These are phyloP conservation scores for Dimargaris xerosporica DNA, from an alignment of 192 early-diverging fungal genomes.

Conservation along the genomic window DNA sequence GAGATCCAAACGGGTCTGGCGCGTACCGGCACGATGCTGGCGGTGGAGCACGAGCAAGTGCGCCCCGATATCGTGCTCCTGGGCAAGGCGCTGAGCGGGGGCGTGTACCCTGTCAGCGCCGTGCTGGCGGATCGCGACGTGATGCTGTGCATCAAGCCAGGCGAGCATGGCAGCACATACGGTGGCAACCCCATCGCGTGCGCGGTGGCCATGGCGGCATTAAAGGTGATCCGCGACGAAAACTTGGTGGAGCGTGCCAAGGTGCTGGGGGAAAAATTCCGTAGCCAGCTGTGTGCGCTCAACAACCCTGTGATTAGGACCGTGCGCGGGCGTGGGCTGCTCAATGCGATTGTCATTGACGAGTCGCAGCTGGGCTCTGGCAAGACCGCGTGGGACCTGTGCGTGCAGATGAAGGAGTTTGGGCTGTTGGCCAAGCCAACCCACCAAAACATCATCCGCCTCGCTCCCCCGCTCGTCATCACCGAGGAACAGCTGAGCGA, in stretches of 20 bases:
- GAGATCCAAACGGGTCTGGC: slow-evolving; percentile 97
- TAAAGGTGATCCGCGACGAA: slow-evolving; percentile 91
- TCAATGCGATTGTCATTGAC: slow-evolving; percentile 95
- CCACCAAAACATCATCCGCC: slow-evolving; percentile 93
- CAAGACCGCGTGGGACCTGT: slow-evolving; percentile 96
- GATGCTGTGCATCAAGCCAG: slow-evolving; percentile 70
- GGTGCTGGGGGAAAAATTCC: slow-evolving; percentile 73
- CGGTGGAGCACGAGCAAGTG: slow-evolving; percentile 83
- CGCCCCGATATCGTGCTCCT: slow-evolving; percentile 88
- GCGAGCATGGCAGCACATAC: slow-evolving; percentile 96
- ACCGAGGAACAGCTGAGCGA: slow-evolving; percentile 76
- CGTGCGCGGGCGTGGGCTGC: slow-evolving; percentile 82
- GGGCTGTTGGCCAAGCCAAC: slow-evolving; percentile 96
- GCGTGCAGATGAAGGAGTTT: slow-evolving; percentile 79
- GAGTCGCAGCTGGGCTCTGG: slow-evolving; percentile 49
- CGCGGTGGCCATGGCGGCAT: slow-evolving; percentile 86
- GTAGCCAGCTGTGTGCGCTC: slow-evolving; percentile 53
- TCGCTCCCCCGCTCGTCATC: slow-evolving; percentile 90
- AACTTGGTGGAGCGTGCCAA: slow-evolving; percentile 65
- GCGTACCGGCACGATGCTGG: slow-evolving; percentile 88
- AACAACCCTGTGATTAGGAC: slow-evolving; percentile 60
- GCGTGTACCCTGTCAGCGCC: slow-evolving; percentile 92
- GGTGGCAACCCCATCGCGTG: slow-evolving; percentile 94
- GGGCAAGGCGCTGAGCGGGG: slow-evolving; percentile 96
- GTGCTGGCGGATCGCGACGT: slow-evolving; percentile 70